phyloP scores from a whole-genome alignment of 176 grass and related monocot genomes.

The Musa schizocarpa region DNA sequence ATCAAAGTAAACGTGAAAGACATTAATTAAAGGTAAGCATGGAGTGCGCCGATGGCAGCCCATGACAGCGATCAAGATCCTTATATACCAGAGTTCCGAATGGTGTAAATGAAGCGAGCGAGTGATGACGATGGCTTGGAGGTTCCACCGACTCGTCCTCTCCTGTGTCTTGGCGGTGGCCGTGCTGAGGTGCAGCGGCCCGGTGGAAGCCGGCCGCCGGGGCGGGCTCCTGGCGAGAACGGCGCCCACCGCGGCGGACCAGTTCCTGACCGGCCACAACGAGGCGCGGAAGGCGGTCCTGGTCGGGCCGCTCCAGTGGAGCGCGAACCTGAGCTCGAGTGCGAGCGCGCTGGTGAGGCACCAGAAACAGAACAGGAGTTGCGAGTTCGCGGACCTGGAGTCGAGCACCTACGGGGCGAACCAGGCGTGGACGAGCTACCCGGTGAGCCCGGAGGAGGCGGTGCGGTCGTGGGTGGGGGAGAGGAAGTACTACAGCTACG shows the following conservation, averaged over 20 bases:
- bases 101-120: too few species aligned
- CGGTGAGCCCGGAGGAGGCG: slow-evolving; percentile 35
- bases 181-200: too few species aligned
- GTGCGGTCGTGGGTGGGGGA: slow-evolving; percentile 59
- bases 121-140: not conserved
- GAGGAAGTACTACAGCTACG: slow-evolving; percentile 47
- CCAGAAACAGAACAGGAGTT: slow-evolving; percentile 29
- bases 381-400: slow-evolving; percentile 47
- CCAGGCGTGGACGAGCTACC: slow-evolving; percentile 70
- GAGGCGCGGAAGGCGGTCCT: slow-evolving; percentile 46
- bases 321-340: slow-evolving; percentile 15
- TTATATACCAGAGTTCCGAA: too few species aligned
- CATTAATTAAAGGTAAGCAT: too few species aligned
- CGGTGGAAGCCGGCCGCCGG: not conserved
- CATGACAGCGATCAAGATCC: too few species aligned
- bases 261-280: slow-evolving; percentile 59
- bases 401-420: slow-evolving; percentile 54
- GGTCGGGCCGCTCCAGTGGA: slow-evolving; percentile 48
- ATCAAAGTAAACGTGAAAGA: too few species aligned
- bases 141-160: not conserved
- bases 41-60: too few species aligned
- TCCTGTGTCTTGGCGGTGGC: not conserved
- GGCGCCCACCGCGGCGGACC: slow-evolving; percentile 12
- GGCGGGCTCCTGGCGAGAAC: not conserved
- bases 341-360: slow-evolving; percentile 17